These are phyloP conservation scores for Lipomyces yamanashiensis DNA, from an alignment of 805 yeast species.

Conservation along the genomic window DNA sequence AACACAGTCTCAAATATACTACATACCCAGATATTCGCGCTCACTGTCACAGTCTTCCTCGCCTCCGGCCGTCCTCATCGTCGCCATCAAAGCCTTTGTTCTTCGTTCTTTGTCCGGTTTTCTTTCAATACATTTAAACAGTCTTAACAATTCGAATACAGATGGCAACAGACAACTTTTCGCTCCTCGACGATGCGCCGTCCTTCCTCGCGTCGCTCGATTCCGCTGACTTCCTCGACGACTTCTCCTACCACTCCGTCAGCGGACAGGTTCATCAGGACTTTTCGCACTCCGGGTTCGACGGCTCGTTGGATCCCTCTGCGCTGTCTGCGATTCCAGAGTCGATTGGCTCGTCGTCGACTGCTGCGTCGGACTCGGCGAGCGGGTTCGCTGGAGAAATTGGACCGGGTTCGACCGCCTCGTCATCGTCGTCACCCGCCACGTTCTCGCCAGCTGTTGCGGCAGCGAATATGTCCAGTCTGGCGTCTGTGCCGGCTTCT, in stretches of 20 bases:
- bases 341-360: background rate
- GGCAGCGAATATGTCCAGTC: background rate
- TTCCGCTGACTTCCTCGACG: conserved; percentile 34
- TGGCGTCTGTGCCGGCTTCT: background rate
- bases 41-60: background rate
- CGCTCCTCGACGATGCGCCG: conserved; percentile 31
- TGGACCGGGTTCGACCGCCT: background rate
- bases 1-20: too few species aligned
- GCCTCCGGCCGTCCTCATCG: background rate
- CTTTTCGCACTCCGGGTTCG: background rate
- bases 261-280: background rate
- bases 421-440: background rate
- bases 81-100: background rate
- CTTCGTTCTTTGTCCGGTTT: background rate
- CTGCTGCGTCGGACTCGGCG: background rate
- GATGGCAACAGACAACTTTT: conserved; percentile 8
- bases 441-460: background rate
- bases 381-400: too few species aligned
- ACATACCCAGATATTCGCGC: too few species aligned
- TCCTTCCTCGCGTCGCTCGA: conserved; percentile 31
- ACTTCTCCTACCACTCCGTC: conserved; percentile 19
- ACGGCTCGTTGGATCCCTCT: background rate
- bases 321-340: conserved; percentile 9
- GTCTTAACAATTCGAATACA: too few species aligned
- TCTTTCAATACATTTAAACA: background rate